Conservation (phyloP, 2,329 filamentous ascomycete genomes). For the Monosporascus cannonballus region DNA sequence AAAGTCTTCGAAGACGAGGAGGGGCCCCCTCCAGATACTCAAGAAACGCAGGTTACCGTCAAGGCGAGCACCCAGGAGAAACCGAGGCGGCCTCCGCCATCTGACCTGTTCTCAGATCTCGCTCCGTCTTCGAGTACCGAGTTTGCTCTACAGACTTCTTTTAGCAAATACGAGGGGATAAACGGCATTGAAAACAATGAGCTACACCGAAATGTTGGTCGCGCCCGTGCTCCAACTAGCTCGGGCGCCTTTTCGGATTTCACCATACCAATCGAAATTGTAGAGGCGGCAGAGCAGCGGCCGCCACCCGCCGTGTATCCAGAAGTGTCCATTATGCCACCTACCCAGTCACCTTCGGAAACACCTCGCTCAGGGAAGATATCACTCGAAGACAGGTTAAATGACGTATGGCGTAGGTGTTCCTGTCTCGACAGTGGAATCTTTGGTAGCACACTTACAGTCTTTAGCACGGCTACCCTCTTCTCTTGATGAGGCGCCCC, state of each 20-base stretch:
- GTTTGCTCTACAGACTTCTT: slow-evolving; percentile 15
- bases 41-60: slow-evolving; percentile 30
- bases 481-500: slow-evolving; percentile 36
- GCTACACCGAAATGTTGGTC: not conserved
- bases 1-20: slow-evolving; percentile 23
- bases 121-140: slow-evolving; percentile 20
- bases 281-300: not conserved
- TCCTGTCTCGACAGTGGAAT: not conserved
- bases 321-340: not conserved
- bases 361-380: not conserved
- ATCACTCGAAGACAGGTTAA: slow-evolving; percentile 13
- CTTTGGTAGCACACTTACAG: not conserved
- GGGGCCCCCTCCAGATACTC: slow-evolving; percentile 11
- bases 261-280: not conserved
- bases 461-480: slow-evolving; percentile 27
- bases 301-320: not conserved
- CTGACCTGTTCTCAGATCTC: slow-evolving; percentile 13
- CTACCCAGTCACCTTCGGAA: not conserved
- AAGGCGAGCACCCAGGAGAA: slow-evolving; percentile 20
- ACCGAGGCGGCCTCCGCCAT: slow-evolving; percentile 8
- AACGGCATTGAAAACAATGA: too few relatives aligned
- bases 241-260: not conserved
- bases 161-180: slow-evolving; percentile 3
- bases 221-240: not conserved
- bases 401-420: slow-evolving; percentile 24